phyloP scores from a whole-genome alignment of 441 rosid species.

The Gossypium schwendimanii region DNA sequence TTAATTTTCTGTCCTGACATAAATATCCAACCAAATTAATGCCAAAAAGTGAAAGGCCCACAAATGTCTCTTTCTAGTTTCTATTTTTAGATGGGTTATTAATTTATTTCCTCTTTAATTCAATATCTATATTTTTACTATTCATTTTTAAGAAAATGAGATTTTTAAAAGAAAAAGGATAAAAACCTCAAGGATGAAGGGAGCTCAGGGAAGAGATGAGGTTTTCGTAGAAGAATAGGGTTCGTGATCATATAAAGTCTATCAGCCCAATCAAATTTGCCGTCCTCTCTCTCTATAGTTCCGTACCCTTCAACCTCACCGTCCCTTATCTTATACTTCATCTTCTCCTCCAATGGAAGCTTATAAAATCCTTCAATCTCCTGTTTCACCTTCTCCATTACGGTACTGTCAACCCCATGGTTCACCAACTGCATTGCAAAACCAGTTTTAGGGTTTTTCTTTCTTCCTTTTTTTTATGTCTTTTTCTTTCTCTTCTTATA shows the following conservation, averaged over 20 bases:
- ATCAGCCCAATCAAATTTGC: slow-evolving; percentile 44
- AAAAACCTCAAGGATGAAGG: slow-evolving; percentile 39
- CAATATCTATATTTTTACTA: too few species aligned
- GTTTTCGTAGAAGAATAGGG: slow-evolving; percentile 34
- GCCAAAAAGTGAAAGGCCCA: not conserved
- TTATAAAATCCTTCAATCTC: slow-evolving; percentile 34
- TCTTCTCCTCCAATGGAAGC: slow-evolving; percentile 44
- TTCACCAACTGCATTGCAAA: slow-evolving; percentile 33
- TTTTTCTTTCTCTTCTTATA: too few species aligned
- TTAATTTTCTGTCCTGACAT: not conserved
- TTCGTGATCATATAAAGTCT: slow-evolving; percentile 33
- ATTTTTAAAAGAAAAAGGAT: not conserved
- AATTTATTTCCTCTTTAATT: too few species aligned
- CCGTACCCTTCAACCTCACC: slow-evolving; percentile 51
- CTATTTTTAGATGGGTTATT: too few species aligned
- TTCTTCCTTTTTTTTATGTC: too few species aligned
- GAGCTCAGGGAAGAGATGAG: slow-evolving; percentile 43
- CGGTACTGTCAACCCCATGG: slow-evolving; percentile 33
- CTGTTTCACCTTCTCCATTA: slow-evolving; percentile 26
- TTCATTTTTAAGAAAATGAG: too few species aligned
- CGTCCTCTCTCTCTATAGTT: not conserved
- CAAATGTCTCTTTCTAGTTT: not conserved
- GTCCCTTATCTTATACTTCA: slow-evolving; percentile 29
- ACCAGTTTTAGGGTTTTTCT: too few species aligned
- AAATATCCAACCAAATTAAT: not conserved